A percentile compares a stretch with the other conserved stretches of the same genome.
Evolutionary conservation across 1,284 basidiomycete species (phyloP).

Genomic region (Ganoderma sinense): DNA sequence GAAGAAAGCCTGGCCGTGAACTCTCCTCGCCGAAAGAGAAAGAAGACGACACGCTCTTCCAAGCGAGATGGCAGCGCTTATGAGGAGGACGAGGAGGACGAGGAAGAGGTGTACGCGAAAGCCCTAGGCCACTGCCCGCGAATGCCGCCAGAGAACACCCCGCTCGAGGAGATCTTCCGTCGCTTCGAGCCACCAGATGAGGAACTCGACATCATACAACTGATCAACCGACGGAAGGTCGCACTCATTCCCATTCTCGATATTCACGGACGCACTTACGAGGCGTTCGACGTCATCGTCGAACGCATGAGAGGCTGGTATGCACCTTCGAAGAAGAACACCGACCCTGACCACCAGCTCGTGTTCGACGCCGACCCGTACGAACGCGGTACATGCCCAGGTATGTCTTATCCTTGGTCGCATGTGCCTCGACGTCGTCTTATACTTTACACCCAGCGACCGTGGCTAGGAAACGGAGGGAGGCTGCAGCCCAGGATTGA

Average conservation of each 20-base stretch:
- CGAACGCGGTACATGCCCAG: not conserved
- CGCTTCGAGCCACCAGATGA: not conserved
- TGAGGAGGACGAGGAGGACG: too few relatives aligned
- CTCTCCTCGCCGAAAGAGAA: not conserved
- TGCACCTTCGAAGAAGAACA: not conserved
- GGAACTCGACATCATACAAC: too few relatives aligned
- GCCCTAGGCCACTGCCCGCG: not conserved
- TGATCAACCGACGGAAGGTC: too few relatives aligned
- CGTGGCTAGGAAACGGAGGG: not conserved
- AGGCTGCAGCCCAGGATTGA: too few relatives aligned
- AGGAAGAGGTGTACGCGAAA: not conserved
- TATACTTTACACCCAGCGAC: not conserved
- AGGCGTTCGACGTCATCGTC: slow-evolving; percentile 13
- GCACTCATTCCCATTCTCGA: slow-evolving; percentile 8
- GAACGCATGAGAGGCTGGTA: slow-evolving; percentile 8
- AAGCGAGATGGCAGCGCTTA: too few relatives aligned
- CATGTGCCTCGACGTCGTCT: not conserved
- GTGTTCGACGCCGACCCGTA: slow-evolving; percentile 7
- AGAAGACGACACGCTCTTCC: not conserved
- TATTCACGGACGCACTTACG: slow-evolving; percentile 3
- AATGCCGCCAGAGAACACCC: not conserved
- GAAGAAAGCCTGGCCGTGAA: not conserved
- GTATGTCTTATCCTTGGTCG: not conserved
- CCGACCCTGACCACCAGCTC: not conserved
- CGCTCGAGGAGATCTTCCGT: not conserved